A percentile compares a stretch with the other conserved stretches of the same genome.
Conservation (phyloP, 2,329 filamentous ascomycete genomes). For the Botrytis pseudocinerea region DNA sequence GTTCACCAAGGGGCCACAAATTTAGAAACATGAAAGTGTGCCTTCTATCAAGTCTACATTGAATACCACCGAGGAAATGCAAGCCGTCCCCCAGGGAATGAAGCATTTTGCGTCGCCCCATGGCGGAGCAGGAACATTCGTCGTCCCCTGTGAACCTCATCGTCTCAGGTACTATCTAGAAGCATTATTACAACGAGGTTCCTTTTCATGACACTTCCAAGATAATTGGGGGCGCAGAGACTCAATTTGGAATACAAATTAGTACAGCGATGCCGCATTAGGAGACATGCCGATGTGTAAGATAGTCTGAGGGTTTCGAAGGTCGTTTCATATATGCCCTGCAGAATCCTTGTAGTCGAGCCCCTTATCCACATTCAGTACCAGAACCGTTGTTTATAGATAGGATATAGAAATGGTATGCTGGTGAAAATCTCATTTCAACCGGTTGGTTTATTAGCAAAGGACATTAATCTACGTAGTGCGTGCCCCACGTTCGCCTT, state of each 20-base stretch:
- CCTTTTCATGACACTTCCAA: neutral
- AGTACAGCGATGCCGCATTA: constrained; percentile 1
- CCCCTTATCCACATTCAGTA: neutral
- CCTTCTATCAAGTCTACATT: neutral
- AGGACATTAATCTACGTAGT: neutral
- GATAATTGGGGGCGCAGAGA: neutral
- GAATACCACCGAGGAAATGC: neutral
- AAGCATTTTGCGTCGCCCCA: neutral
- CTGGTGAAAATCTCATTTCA: constrained; percentile 2
- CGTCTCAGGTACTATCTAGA: constrained; percentile 11
- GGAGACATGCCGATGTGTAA: neutral
- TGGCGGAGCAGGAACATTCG: neutral
- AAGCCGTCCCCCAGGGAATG: neutral
- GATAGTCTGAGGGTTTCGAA: constrained; percentile 5
- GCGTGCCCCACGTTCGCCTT: neutral
- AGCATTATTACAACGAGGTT: neutral
- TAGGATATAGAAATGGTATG: neutral
- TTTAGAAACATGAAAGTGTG: neutral
- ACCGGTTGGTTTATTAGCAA: neutral
- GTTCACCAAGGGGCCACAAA: neutral
- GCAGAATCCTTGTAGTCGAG: constrained; percentile 1
- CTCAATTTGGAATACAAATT: neutral
- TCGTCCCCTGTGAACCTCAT: neutral
- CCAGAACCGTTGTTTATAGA: constrained; percentile 5
- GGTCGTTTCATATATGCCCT: constrained; percentile 1